Conservation (phyloP, 164 flowering plant species). For the Stephania japonica region DNA sequence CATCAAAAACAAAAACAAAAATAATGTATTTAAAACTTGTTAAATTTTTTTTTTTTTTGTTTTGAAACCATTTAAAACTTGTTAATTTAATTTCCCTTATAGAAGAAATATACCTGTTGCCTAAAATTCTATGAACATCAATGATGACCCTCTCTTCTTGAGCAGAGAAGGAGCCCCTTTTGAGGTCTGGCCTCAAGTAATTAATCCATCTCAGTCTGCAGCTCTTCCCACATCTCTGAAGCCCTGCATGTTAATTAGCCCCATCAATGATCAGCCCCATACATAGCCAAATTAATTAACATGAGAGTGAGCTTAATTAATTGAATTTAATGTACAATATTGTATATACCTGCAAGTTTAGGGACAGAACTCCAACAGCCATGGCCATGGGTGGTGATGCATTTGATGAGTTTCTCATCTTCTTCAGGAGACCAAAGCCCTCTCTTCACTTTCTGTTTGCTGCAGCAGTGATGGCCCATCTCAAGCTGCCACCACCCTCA, state of each 20-base stretch:
- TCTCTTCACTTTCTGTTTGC: constrained; percentile 43
- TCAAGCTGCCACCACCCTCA: constrained; percentile 6
- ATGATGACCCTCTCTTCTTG: constrained; percentile 37
- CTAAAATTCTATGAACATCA: constrained; percentile 39
- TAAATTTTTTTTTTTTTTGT: too few relatives aligned
- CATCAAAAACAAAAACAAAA: too few relatives aligned
- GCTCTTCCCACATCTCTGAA: constrained; percentile 46
- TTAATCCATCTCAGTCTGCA: constrained; percentile 45
- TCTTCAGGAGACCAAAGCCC: constrained; percentile 48
- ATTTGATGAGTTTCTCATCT: constrained; percentile 37
- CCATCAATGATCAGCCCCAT: not conserved
- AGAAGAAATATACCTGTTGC: constrained; percentile 28
- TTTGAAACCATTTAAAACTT: too few relatives aligned
- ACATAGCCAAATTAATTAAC: not conserved
- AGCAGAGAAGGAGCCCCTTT: constrained; percentile 37
- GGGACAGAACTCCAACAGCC: constrained; percentile 43
- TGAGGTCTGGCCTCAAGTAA: constrained; percentile 41
- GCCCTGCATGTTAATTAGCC: constrained; percentile 21
- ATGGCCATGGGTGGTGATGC: constrained; percentile 38
- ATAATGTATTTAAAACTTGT: too few relatives aligned
- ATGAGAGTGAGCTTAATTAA: too few relatives aligned
- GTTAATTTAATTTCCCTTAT: not conserved
- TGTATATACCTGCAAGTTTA: constrained; percentile 29
- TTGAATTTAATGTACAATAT: too few relatives aligned
- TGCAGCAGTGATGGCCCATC: constrained; percentile 41